Evolutionary conservation across 2,329 filamentous ascomycete genomes (phyloP).

Genomic region (Arthrinium puccinioides): DNA sequence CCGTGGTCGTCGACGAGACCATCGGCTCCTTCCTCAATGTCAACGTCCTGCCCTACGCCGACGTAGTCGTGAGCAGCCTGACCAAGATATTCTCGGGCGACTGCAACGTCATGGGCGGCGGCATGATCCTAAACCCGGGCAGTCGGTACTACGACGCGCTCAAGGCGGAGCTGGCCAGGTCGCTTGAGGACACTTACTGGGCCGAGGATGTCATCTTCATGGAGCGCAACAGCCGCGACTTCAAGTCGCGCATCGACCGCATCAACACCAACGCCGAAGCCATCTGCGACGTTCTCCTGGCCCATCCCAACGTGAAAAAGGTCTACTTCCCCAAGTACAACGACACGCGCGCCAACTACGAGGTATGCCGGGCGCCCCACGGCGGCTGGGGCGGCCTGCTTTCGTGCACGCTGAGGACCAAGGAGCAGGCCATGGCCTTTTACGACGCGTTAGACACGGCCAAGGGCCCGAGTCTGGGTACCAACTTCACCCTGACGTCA

Average conservation of each 20-base stretch:
- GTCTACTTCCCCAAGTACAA: slow-evolving; percentile 85
- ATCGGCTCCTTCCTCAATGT: slow-evolving; percentile 96
- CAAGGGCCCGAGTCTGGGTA: slow-evolving; percentile 91
- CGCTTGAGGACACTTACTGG: slow-evolving; percentile 90
- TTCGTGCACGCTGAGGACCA: slow-evolving; percentile 70
- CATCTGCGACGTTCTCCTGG: slow-evolving; percentile 64
- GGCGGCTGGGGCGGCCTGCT: slow-evolving; percentile 89
- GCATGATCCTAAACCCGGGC: slow-evolving; percentile 56
- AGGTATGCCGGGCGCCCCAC: slow-evolving; percentile 62
- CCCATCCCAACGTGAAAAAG: slow-evolving; percentile 58
- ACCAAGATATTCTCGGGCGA: slow-evolving; percentile 98
- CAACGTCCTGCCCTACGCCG: slow-evolving; percentile 81
- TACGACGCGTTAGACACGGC: slow-evolving; percentile 81
- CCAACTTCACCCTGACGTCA: slow-evolving; percentile 89
- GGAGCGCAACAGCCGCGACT: slow-evolving; percentile 93
- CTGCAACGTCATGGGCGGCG: slow-evolving; percentile 96
- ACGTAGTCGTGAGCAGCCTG: slow-evolving; percentile 88
- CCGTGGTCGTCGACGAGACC: slow-evolving; percentile 89
- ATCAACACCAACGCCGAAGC: slow-evolving; percentile 82
- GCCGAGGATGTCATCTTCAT: slow-evolving; percentile 90
- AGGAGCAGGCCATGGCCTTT: slow-evolving; percentile 67
- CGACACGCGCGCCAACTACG: slow-evolving; percentile 64
- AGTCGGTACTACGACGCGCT: slow-evolving; percentile 63
- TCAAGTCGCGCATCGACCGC: slow-evolving; percentile 70
- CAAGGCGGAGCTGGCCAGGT: slow-evolving; percentile 55